These are phyloP conservation scores for Vitrella brassicaformis DNA, from an alignment of 73 alveolate genomes.

Conservation along the genomic window DNA sequence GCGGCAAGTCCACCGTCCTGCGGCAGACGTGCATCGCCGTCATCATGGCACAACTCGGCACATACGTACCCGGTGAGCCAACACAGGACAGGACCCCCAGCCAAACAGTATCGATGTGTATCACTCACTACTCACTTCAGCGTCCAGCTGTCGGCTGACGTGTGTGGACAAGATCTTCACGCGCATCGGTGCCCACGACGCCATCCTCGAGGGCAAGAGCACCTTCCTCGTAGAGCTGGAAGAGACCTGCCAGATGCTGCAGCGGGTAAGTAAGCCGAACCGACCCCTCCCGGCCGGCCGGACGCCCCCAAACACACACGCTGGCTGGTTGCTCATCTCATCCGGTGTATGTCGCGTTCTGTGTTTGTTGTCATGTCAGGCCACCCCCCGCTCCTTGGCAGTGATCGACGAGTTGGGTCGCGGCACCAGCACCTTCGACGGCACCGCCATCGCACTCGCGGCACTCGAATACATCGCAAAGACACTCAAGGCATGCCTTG, in stretches of 20 bases:
- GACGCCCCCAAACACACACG: background rate
- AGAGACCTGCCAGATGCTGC: conserved; percentile 22
- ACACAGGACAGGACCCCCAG: too few relatives aligned
- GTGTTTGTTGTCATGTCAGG: conserved; percentile 53
- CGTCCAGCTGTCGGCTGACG: conserved; percentile 41
- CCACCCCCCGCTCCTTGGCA: conserved; percentile 63
- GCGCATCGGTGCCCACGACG: conserved; percentile 83
- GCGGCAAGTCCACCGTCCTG: conserved; percentile 85
- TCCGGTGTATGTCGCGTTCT: conserved; percentile 19
- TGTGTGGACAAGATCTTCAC: conserved; percentile 81
- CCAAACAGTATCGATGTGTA: too few relatives aligned
- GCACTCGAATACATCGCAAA: conserved; percentile 59
- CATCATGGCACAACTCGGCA: conserved; percentile 76
- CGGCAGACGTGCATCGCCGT: conserved; percentile 70
- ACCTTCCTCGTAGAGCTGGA: conserved; percentile 78
- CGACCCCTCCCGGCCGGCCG: background rate
- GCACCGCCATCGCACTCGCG: conserved; percentile 78
- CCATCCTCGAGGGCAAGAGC: conserved; percentile 80
- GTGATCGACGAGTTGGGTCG: conserved; percentile 41
- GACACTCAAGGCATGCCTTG: conserved; percentile 56
- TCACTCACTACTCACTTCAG: conserved; percentile 5
- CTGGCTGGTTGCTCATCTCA: background rate
- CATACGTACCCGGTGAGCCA: conserved; percentile 73
- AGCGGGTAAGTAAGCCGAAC: background rate
- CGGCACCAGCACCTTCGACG: conserved; percentile 81